phyloP scores from a whole-genome alignment of 768 basidiomycete genomes.

The Leccinum boreale region DNA sequence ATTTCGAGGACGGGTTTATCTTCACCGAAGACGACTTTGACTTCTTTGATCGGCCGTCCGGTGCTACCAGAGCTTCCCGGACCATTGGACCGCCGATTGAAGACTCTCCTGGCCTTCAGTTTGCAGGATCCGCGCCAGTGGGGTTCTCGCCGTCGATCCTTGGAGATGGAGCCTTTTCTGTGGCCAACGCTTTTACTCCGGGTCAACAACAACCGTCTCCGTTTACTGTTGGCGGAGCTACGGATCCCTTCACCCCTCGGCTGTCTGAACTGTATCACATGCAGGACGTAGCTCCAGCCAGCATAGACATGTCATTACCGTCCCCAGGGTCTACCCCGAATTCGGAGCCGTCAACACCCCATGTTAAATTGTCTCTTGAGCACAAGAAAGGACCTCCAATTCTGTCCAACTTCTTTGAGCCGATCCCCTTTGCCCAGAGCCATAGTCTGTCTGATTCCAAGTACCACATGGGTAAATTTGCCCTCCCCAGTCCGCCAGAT shows the following conservation, averaged over 20 bases:
- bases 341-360: conserved; percentile 51
- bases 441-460: conserved; percentile 69
- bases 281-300: conserved; percentile 27
- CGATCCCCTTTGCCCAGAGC: conserved; percentile 67
- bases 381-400: conserved; percentile 13
- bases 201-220: conserved; percentile 29
- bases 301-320: conserved; percentile 44
- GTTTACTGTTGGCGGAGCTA: conserved; percentile 27
- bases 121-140: conserved; percentile 33
- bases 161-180: conserved; percentile 27
- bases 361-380: conserved; percentile 43
- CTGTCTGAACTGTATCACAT: conserved; percentile 20
- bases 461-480: conserved; percentile 72
- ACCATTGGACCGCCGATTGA: conserved; percentile 16
- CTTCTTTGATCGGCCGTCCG: conserved; percentile 70
- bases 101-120: conserved; percentile 28
- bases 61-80: conserved; percentile 20
- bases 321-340: conserved; percentile 52
- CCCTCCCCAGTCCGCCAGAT: conserved; percentile 59
- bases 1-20: conserved; percentile 56
- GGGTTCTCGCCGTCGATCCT: conserved; percentile 34
- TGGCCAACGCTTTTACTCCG: conserved; percentile 18
- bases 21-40: conserved; percentile 84
- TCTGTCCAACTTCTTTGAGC: conserved; percentile 51
- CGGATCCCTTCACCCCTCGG: conserved; percentile 20